phyloP scores from a whole-genome alignment of 2,329 filamentous ascomycete genomes.

The Dichotomopilus funicola region DNA sequence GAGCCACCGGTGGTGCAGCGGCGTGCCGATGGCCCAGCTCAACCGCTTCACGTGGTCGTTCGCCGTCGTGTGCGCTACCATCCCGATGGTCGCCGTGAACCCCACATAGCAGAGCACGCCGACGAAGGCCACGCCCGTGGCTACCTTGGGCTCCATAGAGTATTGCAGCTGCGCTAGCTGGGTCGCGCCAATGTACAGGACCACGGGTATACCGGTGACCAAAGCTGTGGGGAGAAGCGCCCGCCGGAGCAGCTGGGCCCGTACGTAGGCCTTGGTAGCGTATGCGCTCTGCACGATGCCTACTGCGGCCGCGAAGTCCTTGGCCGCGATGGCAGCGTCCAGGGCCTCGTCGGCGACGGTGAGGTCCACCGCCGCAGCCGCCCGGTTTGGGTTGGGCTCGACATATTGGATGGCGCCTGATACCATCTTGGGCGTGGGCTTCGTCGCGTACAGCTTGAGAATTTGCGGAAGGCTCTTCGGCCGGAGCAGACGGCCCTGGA shows the following conservation, averaged over 20 bases:
- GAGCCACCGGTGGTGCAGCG: conserved; percentile 74
- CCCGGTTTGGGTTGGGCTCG: conserved; percentile 59
- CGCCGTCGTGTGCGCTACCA: conserved; percentile 75
- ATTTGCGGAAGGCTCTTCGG: conserved; percentile 73
- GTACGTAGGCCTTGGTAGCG: conserved; percentile 57
- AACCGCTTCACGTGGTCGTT: conserved; percentile 96
- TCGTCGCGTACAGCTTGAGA: conserved; percentile 76
- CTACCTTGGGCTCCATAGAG: conserved; percentile 68
- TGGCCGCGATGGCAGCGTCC: conserved; percentile 69
- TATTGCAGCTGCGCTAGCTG: conserved; percentile 61
- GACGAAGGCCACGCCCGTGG: conserved; percentile 71
- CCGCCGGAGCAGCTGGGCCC: conserved; percentile 60
- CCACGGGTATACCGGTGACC: conserved; percentile 54
- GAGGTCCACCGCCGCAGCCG: conserved; percentile 66
- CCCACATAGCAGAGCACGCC: conserved; percentile 78
- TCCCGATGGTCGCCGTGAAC: conserved; percentile 72
- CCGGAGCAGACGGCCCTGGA: conserved; percentile 65
- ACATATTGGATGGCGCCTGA: conserved; percentile 54
- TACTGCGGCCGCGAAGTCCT: conserved; percentile 71
- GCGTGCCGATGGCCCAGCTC: conserved; percentile 79
- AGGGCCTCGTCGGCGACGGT: conserved; percentile 67
- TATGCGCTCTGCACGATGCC: conserved; percentile 67
- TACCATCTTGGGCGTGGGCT: conserved; percentile 61
- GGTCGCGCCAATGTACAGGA: conserved; percentile 63
- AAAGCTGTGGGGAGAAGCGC: conserved; percentile 53